phyloP scores from a whole-genome alignment of 768 basidiomycete species.

The Tricholoma sp. region DNA sequence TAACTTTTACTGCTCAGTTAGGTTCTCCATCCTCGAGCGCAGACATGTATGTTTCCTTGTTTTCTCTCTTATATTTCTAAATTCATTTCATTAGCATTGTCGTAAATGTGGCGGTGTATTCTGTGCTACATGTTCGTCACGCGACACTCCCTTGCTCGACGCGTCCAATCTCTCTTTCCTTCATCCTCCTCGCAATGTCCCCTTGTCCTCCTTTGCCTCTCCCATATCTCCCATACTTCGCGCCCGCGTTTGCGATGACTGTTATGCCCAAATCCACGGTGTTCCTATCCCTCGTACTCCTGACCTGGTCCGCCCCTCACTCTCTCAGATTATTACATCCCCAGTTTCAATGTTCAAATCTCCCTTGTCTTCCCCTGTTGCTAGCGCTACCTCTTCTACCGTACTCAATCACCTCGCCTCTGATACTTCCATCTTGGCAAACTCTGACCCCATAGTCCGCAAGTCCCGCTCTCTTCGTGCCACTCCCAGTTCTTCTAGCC shows the following conservation, averaged over 20 bases:
- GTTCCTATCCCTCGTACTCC: conserved; percentile 39
- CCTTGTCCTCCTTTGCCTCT: conserved; percentile 52
- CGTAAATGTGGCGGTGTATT: conserved; percentile 81
- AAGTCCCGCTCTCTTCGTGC: conserved; percentile 27
- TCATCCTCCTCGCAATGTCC: conserved; percentile 64
- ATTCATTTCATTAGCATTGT: conserved; percentile 54
- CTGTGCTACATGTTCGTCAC: conserved; percentile 58
- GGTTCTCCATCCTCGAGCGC: conserved; percentile 67
- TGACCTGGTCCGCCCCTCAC: conserved; percentile 27
- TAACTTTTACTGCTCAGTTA: conserved; percentile 63
- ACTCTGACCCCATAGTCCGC: conserved; percentile 21
- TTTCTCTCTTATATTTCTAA: background rate
- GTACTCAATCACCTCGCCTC: conserved; percentile 19
- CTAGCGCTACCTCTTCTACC: conserved; percentile 28
- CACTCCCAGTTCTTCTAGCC: conserved; percentile 28
- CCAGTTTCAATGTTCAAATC: conserved; percentile 36
- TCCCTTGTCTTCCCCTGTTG: conserved; percentile 28
- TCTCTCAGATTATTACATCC: conserved; percentile 30
- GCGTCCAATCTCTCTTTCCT: conserved; percentile 67
- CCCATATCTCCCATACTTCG: conserved; percentile 53
- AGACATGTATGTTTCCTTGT: conserved; percentile 55
- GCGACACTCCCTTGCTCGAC: conserved; percentile 62
- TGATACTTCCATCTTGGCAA: conserved; percentile 16
- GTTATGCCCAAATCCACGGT: conserved; percentile 71
- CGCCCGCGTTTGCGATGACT: conserved; percentile 73